Percentiles rank a stretch among this genome's conserved stretches.
These are phyloP conservation scores for Clavispora santaluciae DNA, from an alignment of 805 yeast species.

Conservation along the genomic window DNA sequence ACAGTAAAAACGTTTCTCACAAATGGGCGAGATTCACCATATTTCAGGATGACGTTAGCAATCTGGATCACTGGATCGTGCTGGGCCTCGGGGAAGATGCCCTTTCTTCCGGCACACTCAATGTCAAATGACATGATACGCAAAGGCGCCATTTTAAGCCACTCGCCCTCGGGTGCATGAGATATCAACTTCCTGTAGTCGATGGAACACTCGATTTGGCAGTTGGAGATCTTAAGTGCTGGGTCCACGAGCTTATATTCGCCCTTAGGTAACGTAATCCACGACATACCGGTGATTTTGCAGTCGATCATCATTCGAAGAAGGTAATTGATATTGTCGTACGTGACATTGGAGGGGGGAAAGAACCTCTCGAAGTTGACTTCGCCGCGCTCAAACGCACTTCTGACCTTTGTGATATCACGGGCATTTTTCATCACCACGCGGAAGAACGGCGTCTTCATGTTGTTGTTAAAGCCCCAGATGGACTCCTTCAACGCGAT, in stretches of 20 bases:
- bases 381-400: slow-evolving; percentile 81
- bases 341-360: slow-evolving; percentile 60
- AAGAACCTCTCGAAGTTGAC: slow-evolving; percentile 61
- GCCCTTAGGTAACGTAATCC: slow-evolving; percentile 84
- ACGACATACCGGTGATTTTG: slow-evolving; percentile 91
- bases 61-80: slow-evolving; percentile 94
- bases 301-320: slow-evolving; percentile 90
- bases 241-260: slow-evolving; percentile 51
- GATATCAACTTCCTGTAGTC: slow-evolving; percentile 65
- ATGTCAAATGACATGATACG: slow-evolving; percentile 93
- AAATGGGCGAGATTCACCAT: slow-evolving; percentile 84
- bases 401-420: slow-evolving; percentile 62
- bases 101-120: slow-evolving; percentile 97
- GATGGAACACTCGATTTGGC: slow-evolving; percentile 80
- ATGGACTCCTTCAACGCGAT: slow-evolving; percentile 73
- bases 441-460: slow-evolving; percentile 74
- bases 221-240: slow-evolving; percentile 52
- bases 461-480: slow-evolving; percentile 88
- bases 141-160: slow-evolving; percentile 89
- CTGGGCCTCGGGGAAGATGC: slow-evolving; percentile 93
- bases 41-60: slow-evolving; percentile 85
- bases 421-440: slow-evolving; percentile 63
- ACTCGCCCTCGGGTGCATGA: slow-evolving; percentile 89
- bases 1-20: slow-evolving; percentile 93
- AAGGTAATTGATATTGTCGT: slow-evolving; percentile 84